Percentiles rank a stretch among this genome's conserved stretches.
Conservation (phyloP, 306 rosid species). For the Morella rubra region DNA sequence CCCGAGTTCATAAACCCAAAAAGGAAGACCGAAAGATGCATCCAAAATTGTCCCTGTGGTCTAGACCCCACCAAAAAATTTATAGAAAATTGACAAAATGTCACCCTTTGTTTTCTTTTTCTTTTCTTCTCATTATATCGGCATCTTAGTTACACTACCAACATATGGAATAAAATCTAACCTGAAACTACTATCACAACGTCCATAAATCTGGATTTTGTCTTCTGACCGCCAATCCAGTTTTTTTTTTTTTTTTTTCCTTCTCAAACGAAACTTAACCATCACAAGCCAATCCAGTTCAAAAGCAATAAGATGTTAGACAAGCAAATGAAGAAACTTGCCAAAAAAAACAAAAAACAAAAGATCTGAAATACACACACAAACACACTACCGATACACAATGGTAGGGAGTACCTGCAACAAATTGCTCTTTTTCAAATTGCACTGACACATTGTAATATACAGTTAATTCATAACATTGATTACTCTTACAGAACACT, state of each 20-base stretch:
- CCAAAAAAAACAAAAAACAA: too few species aligned
- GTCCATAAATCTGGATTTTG: neutral
- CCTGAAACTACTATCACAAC: neutral
- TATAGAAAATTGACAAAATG: neutral
- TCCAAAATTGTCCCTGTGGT: neutral
- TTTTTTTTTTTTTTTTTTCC: too few species aligned
- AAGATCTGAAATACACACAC: too few species aligned
- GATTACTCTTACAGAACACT: neutral
- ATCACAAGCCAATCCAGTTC: neutral
- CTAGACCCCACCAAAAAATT: too few species aligned
- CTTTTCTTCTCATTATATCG: neutral
- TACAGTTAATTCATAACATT: neutral
- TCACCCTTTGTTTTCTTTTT: neutral
- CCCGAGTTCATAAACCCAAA: too few species aligned
- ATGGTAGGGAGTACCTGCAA: too few species aligned
- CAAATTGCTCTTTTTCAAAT: too few species aligned
- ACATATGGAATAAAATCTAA: neutral
- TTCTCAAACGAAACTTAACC: too few species aligned
- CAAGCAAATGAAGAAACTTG: neutral
- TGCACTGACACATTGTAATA: neutral
- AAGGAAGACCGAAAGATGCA: neutral
- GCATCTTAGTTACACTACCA: neutral
- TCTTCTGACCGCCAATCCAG: neutral
- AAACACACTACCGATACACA: too few species aligned
- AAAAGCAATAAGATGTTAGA: neutral